Evolutionary conservation across 345 rosid genomes (phyloP), one percentile per base, ranked within the genome.

Genomic region (Pistacia atlantica): DNA sequence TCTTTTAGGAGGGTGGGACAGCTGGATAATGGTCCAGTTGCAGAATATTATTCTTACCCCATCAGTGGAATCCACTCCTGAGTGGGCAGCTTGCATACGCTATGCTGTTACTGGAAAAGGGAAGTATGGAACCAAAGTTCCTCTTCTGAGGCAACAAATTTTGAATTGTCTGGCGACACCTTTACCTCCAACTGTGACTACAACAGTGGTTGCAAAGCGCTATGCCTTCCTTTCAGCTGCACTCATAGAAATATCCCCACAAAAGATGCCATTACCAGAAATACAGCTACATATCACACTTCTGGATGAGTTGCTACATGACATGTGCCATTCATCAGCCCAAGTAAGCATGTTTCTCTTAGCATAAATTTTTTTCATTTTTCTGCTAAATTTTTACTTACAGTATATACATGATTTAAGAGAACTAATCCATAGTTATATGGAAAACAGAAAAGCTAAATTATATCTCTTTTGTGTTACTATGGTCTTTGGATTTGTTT

Each of bases 61-160:
- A 67, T 90, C 98, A 10, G 93, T 96, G 62, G 99, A 93, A 85
- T 96, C 99, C 66, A 88, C 88, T 72, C 98, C 98, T 48, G 98
- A 96, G 83, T 96, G 99, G 99, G 95, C 97, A 77, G 89, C 97
- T 75, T 96, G 99, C 76, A 85, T 96, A 85, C 97, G 99, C 74
- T 96, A 96, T 83, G 97, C 99, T 67, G 99, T 93, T 79, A 96
- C 98, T 2, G 99, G 99, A 78, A 96, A 96, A 85, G 98, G 99
- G 72, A 96, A 93, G 84, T 80, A 84, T 79, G 99, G 99, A 76
- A 88, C 92, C 18, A 84, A 82, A 81, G 86, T 85, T 84, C 98
- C 99, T 75, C 77, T 88, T 82, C 75, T 96, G 81, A 90, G 99
- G 86, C 88, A 90, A 74, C 83, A 87, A 62, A 88, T 96, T 83